A percentile compares a stretch with the other conserved stretches of the same genome.
phyloP scores from a whole-genome alignment of 305 asterid species.

The Fraxinus albicans region DNA sequence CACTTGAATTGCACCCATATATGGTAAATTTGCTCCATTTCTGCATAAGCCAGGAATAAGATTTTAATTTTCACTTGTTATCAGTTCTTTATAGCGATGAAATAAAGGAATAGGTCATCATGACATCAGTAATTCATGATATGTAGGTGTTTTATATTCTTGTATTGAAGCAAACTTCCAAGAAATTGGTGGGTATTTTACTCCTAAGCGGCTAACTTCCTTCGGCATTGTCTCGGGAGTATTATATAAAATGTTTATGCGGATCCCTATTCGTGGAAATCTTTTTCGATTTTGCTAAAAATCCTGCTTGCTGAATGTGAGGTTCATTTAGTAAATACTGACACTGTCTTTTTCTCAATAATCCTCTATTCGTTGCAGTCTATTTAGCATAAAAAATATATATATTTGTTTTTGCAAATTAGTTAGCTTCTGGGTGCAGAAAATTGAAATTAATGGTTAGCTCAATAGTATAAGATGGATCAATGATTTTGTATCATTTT shows the following conservation, averaged over 20 bases:
- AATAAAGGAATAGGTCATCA: background rate
- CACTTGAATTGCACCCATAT: slow-evolving; percentile 5
- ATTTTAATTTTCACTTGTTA: background rate
- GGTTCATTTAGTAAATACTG: background rate
- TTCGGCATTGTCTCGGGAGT: background rate
- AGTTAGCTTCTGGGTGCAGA: background rate
- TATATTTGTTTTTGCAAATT: background rate
- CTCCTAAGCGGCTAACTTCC: background rate
- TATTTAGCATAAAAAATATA: background rate
- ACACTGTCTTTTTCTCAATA: background rate
- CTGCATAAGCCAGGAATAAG: background rate
- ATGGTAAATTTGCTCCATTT: background rate
- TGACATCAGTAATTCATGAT: background rate
- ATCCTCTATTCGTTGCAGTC: background rate
- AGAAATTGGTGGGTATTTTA: background rate
- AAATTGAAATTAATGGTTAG: slow-evolving; percentile 1
- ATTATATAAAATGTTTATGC: background rate
- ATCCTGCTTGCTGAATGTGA: background rate
- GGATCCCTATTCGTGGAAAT: background rate
- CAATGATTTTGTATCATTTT: background rate
- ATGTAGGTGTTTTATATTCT: background rate
- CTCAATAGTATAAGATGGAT: background rate
- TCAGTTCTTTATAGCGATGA: background rate
- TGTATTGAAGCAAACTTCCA: background rate
- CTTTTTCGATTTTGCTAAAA: background rate